Conservation (phyloP, 345 rosid species). For the Turritis glabra region DNA sequence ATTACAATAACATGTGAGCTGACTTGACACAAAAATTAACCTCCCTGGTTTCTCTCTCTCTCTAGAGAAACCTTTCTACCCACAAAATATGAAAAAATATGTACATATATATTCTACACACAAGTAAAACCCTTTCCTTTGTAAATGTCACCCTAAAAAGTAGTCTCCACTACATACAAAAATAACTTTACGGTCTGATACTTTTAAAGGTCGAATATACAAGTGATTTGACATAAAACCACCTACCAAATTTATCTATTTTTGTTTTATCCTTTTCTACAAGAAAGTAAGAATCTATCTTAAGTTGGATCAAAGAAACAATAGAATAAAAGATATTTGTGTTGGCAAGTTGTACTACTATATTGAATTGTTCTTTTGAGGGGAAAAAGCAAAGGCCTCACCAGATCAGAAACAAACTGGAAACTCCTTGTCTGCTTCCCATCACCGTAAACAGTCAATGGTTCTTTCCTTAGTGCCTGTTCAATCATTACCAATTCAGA, state of each 20-base stretch:
- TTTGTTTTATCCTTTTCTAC: not conserved
- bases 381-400: conserved; percentile 24
- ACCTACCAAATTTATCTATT: not conserved
- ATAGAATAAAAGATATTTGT: not conserved
- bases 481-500: conserved; percentile 7
- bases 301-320: not conserved
- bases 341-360: not conserved
- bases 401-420: conserved; percentile 88
- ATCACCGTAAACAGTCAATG: conserved; percentile 90
- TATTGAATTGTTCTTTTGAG: not conserved
- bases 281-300: not conserved
- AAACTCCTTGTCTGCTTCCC: conserved; percentile 93
- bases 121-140: not conserved
- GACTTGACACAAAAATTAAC: conserved; percentile 16
- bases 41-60: not conserved
- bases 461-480: conserved; percentile 77
- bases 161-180: not conserved
- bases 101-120: not conserved
- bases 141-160: not conserved
- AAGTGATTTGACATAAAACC: not conserved
- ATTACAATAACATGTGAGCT: conserved; percentile 32
- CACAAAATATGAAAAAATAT: not conserved
- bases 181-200: not conserved
- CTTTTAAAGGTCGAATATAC: not conserved
- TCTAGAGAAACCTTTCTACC: not conserved